Conservation (phyloP, 2,329 filamentous ascomycete species). For the Arthrobotrys conoides region DNA sequence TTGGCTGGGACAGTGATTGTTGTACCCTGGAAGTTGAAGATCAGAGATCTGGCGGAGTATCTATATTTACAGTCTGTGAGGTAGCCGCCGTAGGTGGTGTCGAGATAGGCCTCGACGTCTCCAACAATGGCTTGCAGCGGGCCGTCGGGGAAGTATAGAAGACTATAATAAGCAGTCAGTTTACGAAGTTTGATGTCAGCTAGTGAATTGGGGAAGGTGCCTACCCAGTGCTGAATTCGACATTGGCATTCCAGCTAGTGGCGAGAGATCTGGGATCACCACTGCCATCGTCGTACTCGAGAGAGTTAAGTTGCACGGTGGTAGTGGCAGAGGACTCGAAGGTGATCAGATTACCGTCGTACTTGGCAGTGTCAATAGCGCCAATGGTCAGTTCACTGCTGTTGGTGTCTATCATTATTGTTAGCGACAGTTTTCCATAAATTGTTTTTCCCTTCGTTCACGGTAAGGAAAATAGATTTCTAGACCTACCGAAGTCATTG, state of each 20-base stretch:
- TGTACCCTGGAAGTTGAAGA: conserved; percentile 53
- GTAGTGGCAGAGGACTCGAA: conserved; percentile 45
- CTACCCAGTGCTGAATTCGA: conserved; percentile 59
- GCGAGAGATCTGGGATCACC: conserved; percentile 17
- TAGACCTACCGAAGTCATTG: conserved; percentile 53
- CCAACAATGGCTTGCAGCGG: conserved; percentile 40
- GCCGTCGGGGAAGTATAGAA: conserved; percentile 55
- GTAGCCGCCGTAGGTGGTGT: conserved; percentile 54
- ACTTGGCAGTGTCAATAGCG: conserved; percentile 56
- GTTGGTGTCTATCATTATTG: conserved; percentile 45
- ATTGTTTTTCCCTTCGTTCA: neutral
- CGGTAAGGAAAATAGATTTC: neutral
- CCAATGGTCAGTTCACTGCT: conserved; percentile 59
- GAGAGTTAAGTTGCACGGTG: conserved; percentile 39
- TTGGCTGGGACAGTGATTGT: conserved; percentile 43
- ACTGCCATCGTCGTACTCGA: conserved; percentile 36
- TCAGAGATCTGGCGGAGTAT: conserved; percentile 28
- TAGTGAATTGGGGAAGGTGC: neutral
- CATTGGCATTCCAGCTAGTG: conserved; percentile 53
- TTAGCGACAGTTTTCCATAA: conserved; percentile 20
- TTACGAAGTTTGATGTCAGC: neutral
- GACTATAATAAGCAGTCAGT: conserved; percentile 18
- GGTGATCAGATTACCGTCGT: conserved; percentile 51
- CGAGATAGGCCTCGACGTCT: conserved; percentile 48
- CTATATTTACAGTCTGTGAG: conserved; percentile 50